Evolutionary conservation across 345 rosid species (phyloP).

Genomic region (Euphorbia tirucalli): DNA sequence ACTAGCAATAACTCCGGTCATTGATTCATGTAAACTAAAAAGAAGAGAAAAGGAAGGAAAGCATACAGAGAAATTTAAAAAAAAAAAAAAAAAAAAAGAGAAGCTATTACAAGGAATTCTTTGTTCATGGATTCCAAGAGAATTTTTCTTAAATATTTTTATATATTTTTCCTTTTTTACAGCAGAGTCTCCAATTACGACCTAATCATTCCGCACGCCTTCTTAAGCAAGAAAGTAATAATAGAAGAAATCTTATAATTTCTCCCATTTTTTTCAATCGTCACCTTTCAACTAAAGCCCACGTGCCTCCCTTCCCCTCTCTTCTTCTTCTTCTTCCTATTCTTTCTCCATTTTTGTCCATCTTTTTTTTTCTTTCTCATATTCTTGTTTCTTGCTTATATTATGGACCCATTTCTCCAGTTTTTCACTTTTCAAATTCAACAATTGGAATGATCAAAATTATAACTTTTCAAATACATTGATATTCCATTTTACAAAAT

Average conservation of each 20-base stretch:
- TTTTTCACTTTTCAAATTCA: background rate
- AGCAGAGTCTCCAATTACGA: constrained; percentile 37
- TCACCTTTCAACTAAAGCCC: constrained; percentile 27
- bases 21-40: background rate
- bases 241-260: background rate
- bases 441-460: constrained; percentile 10
- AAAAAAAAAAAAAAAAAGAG: background rate
- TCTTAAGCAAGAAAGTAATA: too few species aligned
- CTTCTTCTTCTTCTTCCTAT: background rate
- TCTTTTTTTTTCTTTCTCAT: background rate
- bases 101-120: constrained; percentile 14
- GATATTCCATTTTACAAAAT: constrained; percentile 12
- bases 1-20: background rate
- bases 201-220: constrained; percentile 48
- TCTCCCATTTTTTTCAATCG: constrained; percentile 10
- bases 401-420: constrained; percentile 2
- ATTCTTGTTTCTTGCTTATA: background rate
- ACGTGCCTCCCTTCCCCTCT: background rate
- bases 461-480: constrained; percentile 5
- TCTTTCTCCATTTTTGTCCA: background rate
- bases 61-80: too few species aligned
- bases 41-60: background rate
- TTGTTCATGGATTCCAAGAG: constrained; percentile 14
- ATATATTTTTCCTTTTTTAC: constrained; percentile 20
- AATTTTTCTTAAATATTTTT: background rate